Base-by-base conservation (phyloP, 805 yeast species). In the Vanderwaltozyma tropicalis region DNA sequence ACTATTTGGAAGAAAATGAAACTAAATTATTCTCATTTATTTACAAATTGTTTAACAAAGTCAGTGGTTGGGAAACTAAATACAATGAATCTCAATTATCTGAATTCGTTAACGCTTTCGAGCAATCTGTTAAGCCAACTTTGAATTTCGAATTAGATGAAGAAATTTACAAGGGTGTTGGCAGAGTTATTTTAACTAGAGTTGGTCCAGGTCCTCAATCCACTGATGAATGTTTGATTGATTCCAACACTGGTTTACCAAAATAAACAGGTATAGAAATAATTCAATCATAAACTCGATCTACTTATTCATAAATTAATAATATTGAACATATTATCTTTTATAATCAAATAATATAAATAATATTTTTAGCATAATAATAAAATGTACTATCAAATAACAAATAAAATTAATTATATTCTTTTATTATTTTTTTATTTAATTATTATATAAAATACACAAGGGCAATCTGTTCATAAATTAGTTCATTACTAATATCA, bases 201-300 rank as follows among this genome's bases (percentile, higher is more conserved):
- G 88, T 86, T 38, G 98, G 97, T 25, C 74, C 75, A 18, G 97
- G 96, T 32, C 96, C 97, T 12, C 76, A 70, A 57, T 71, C 67
- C 39, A 70, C 79, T 17, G 48, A 62, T 3, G 75, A 74, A 43
- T 63, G 69, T 19, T 69, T 85, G 49, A 69, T 83, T 39, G 71
- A 77, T 52, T 68, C 63, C 20, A 44, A 55, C 20, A 64, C 74
- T 15, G 94, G 92, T 4, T 61, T 72, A 43, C 89, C 89, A 49
- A 75, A 71, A 47, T 49, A 37, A 28, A 30, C n/a, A n/a, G n/a
- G n/a, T n/a, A n/a, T n/a, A n/a, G n/a, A n/a, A n/a, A n/a, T n/a
- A n/a, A n/a, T n/a, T n/a, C n/a, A n/a, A n/a, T n/a, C n/a, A n/a
- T n/a, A n/a, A n/a, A n/a, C n/a, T n/a, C n/a, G n/a, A n/a, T n/a